Evolutionary conservation across 306 rosid species (phyloP), one percentile per base, ranked within the genome.

Genomic region (Gastrolobium villosum): DNA sequence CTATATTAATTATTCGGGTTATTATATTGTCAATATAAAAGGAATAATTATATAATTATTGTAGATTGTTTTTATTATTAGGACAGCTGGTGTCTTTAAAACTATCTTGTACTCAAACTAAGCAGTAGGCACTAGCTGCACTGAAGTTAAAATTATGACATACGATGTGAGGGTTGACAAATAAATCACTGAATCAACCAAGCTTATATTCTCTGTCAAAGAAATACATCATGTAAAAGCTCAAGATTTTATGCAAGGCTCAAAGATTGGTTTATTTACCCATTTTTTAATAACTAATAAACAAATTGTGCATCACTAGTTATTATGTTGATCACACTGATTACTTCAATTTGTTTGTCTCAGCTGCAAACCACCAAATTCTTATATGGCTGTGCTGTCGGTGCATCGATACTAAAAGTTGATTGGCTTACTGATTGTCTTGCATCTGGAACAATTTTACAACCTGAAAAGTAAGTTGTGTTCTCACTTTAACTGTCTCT

Each of bases 331-430:
- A 41, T 11, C 63, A n/a, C 14, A 15, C 67, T 39, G 46, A n/a
- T 5, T 66, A 70, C 37, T 39, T 43, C 65, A 66, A 14, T 71
- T 77, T 81, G 49, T 82, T 52, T 78, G 44, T 84, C 83, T 90
- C 90, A 94, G 98, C 90, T 88, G 59, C 90, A 89, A 80, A 92
- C 93, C 14, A 62, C 88, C 39, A 94, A 92, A 79, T 94, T 94
- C 81, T 86, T 94, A 84, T 94, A 89, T 36, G 98, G 96, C 59
- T 94, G 98, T 84, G 93, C 96, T 32, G 93, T 89, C 76, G 91
- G 91, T 64, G 84, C 98, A 48, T 77, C 84, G 20, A 84, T 92
- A 79, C 87, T 94, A 60, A 87, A 89, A 63, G 89, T 81, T 84
- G 92, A 87, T 80, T 90, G 98, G 98, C 86, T 90, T 62, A 64